Base-by-base conservation (phyloP, 1,284 basidiomycete genomes). In the Laetiporus sulphureus region DNA sequence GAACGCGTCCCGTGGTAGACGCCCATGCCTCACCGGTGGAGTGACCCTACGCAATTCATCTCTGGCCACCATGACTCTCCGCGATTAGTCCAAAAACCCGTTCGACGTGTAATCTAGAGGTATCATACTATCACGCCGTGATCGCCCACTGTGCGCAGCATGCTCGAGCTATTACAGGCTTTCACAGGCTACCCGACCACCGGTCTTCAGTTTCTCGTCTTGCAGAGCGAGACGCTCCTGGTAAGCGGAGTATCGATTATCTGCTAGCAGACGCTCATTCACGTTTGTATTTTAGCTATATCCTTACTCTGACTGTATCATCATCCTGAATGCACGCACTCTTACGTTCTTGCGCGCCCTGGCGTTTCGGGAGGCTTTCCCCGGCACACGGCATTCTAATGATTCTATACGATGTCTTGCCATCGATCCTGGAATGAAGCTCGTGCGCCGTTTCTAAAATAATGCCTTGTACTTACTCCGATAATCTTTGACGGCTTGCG, bases 361-460 rank as follows among this genome's bases (percentile, higher is more conserved):
- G 22, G 75, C 78, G 20, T 85, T 90, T 54, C 80, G 75, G 65
- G 83, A 89, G 56, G 81, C 79, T 3, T 89, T 86, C 58, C 85
- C 86, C 6, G 71, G 73, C 12, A 54, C 69, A 20, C 61, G 62
- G 12, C 68, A 73, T 45, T 53, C 62, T 5, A 62, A 61, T 20
- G 66, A 72, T 41, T 59, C 58, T 27, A 72, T 88, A n/a, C 69
- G 73, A 32, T 77, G 72, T 51, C 61, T 88, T 18, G 69, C 79
- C 3, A 75, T 87, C 16, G 87, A 90, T 58, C 71, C 76, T 21
- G 74, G 75, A 35, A 82, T 87, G 77, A 87, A 83, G 64, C 71
- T 87, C 47, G 86, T 89, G 59, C 60, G 81, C 70, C 19, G 25
- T 23, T 20, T 22, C 27, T 13, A 36, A 30, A n/a, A 15, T 6